Evolutionary conservation across 2,329 filamentous ascomycete species (phyloP), one percentile per base, ranked within the genome.

Genomic region (Fusarium torulosum): DNA sequence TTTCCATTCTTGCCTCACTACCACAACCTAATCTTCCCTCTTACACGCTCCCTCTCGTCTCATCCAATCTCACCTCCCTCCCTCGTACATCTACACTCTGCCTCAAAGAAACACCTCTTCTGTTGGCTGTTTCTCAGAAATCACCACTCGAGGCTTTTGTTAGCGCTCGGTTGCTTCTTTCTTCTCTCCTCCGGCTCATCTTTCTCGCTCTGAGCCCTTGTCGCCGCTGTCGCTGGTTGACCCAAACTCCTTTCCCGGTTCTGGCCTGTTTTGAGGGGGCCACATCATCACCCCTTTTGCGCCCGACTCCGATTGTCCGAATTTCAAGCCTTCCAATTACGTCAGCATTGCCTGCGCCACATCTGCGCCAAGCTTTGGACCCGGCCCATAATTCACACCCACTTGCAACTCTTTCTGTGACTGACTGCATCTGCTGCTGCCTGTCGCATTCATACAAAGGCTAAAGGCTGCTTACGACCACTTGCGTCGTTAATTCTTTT

Each of bases 141-240:
- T 47, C 69, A 62, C 71, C 61, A 61, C 60, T 79, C 79, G 79
- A 81, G 79, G 77, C 79, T 81, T 81, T 85, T 64, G 77, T 75
- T 85, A 85, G 83, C 79, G 78, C 79, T 85, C 82, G 82, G 75
- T 75, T 69, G 62, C 57, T 57, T 69, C 50, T 56, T 62, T 59
- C 66, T 67, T 67, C 59, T 53, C 63, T 67, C 49, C 54, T 66
- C 59, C 51, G 66, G 46, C 63, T 68, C 66, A 25, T 57, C 45
- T 51, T 66, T 62, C 45, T 62, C 59, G 47, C 50, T 62, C 53
- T 61, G 55, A 59, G 63, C 60, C 70, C 66, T 73, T 63, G 68
- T 69, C 60, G 60, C 59, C 59, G 56, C 64, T 59, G 53, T 67
- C 49, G 68, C 68, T 72, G 66, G 70, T 49, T 67, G 52, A 63